Conservation (phyloP, 352 stramenopile genomes). For the Globisporangium paroecandrum region DNA sequence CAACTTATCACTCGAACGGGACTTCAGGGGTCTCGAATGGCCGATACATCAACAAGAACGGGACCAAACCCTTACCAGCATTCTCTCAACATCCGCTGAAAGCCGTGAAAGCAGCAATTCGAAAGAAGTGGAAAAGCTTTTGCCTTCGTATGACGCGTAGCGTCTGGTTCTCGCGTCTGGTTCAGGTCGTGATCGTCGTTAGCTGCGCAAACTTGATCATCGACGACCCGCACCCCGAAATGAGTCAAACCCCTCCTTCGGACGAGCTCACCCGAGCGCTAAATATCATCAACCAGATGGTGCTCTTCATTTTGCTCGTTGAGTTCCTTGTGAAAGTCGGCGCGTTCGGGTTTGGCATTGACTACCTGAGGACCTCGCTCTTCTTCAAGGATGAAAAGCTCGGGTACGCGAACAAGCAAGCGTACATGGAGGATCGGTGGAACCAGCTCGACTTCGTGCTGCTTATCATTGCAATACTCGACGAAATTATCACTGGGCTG, state of each 20-base stretch:
- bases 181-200: constrained; percentile 68
- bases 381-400: constrained; percentile 65
- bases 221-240: constrained; percentile 65
- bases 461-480: constrained; percentile 48
- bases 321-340: constrained; percentile 67
- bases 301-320: constrained; percentile 46
- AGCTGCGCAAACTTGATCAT: constrained; percentile 71
- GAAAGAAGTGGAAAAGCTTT: constrained; percentile 2
- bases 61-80: not conserved
- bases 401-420: constrained; percentile 57
- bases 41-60: constrained; percentile 1
- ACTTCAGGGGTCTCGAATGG: constrained; percentile 11
- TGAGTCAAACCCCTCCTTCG: constrained; percentile 41
- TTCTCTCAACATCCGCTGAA: not conserved
- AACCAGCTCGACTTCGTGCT: constrained; percentile 71
- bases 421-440: constrained; percentile 76
- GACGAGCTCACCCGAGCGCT: constrained; percentile 32
- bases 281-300: constrained; percentile 37
- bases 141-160: constrained; percentile 34
- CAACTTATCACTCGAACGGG: not conserved
- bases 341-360: constrained; percentile 48
- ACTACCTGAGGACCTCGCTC: constrained; percentile 54
- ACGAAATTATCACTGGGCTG: constrained; percentile 51
- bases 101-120: not conserved
- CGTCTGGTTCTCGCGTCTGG: constrained; percentile 46